A percentile compares a stretch with the other conserved stretches of the same genome.
These are phyloP conservation scores for Daedaleopsis sinensis DNA, from an alignment of 768 basidiomycete species.

Conservation along the genomic window DNA sequence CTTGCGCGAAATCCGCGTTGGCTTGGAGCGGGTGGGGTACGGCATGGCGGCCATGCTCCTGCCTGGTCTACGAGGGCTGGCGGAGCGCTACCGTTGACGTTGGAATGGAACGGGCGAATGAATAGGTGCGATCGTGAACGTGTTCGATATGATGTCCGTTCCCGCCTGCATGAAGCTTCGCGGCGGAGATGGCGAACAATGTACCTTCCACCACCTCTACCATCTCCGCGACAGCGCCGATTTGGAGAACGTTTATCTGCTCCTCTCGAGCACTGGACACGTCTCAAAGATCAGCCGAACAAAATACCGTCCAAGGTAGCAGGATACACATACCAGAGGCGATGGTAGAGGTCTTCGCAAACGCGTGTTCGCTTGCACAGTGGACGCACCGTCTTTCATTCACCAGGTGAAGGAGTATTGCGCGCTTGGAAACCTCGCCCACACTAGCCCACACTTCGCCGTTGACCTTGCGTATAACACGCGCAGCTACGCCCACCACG, in stretches of 20 bases:
- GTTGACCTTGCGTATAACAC: constrained; percentile 12
- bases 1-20: no score
- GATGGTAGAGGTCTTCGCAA: not conserved
- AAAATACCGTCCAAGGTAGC: not conserved
- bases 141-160: not conserved
- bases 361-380: not conserved
- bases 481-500: constrained; percentile 6
- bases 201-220: not conserved
- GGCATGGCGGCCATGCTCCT: constrained; percentile 4
- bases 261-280: not conserved
- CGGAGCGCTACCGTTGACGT: not conserved
- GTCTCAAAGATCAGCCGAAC: not conserved
- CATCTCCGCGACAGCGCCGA: not conserved
- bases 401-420: not conserved
- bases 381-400: not conserved
- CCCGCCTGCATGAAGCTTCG: constrained; percentile 5
- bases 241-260: not conserved
- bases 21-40: constrained; percentile 10
- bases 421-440: constrained; percentile 1
- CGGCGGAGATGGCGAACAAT: constrained; percentile 12
- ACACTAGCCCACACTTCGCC: not conserved
- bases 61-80: constrained; percentile 1
- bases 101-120: not conserved
- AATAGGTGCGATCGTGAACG: constrained; percentile 8
- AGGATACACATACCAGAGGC: not conserved